These are phyloP conservation scores for Lentinula aciculospora DNA, from an alignment of 768 basidiomycete species.

Conservation along the genomic window DNA sequence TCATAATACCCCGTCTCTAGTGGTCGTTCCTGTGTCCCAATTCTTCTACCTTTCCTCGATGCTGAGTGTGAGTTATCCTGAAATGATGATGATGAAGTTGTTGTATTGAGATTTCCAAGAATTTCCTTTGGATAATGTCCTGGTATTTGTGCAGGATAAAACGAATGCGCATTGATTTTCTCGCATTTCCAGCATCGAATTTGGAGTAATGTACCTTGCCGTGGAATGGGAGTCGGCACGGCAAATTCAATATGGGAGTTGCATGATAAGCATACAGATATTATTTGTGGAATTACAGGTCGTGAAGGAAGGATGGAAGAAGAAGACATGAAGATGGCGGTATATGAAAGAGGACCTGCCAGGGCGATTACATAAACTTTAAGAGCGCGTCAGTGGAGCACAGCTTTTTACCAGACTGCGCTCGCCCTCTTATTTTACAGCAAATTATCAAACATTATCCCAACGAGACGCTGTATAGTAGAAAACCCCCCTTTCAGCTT, in stretches of 20 bases:
- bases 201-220: slow-evolving; percentile 51
- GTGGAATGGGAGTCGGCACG: slow-evolving; percentile 52
- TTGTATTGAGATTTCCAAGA: slow-evolving; percentile 14
- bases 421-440: too few species aligned
- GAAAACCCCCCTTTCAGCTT: too few species aligned
- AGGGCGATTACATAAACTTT: background rate
- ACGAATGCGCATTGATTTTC: slow-evolving; percentile 52
- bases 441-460: too few species aligned
- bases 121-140: slow-evolving; percentile 12
- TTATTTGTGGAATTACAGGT: slow-evolving; percentile 60
- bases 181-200: slow-evolving; percentile 71
- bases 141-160: slow-evolving; percentile 60
- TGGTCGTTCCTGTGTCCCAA: slow-evolving; percentile 84
- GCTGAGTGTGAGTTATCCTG: slow-evolving; percentile 12
- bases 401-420: too few species aligned
- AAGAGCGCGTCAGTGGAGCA: too few species aligned
- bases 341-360: background rate
- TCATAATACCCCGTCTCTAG: slow-evolving; percentile 92
- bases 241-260: slow-evolving; percentile 58
- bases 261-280: slow-evolving; percentile 57
- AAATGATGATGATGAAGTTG: slow-evolving; percentile 6
- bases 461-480: too few species aligned
- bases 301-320: slow-evolving; percentile 48
- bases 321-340: background rate
- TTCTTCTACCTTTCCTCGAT: slow-evolving; percentile 59